Evolutionary conservation across 169 alveolate species (phyloP), one percentile per base, ranked within the genome.

Genomic region (Cryptosporidium muris): DNA sequence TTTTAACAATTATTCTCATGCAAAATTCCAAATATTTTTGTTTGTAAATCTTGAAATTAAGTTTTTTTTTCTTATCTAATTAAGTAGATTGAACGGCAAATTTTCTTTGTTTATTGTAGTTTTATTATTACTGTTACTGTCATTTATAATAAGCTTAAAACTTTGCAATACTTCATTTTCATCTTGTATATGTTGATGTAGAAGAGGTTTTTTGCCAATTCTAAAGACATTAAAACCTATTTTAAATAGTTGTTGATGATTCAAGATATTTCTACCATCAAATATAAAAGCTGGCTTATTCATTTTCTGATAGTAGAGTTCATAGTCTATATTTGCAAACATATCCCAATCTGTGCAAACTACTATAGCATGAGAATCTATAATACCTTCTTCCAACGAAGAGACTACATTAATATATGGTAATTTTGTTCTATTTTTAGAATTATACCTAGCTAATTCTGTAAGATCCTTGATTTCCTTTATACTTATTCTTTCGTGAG

Each of bases 331-430:
- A 6, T 81, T 74, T 63, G 58, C 74, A 88, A 89, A 82, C 88
- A 82, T 92, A 51, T 94, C 97, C 98, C 97, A 95, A 82, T 95
- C 98, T 6, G 97, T 95, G 42, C 94, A 91, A 60, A 95, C 89
- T 3, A 95, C 92, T 37, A 95, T 89, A 4, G 96, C 95, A 66
- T 88, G 91, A 9, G 95, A 82, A 36, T 81, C 91, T 38, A 80
- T 51, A 40, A 88, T 89, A 1, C 95, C 95, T 12, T 68, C 81
- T 36, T 90, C 65, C 11, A 91, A 81, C 64, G 82, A 90, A 5
- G 58, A 47, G 42, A 65, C 49, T 4, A 64, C 48, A 12, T 62
- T 47, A 62, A 62, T 62, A 25, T 25, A 25, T 25, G 25, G 25
- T 25, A 25, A 25, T 25, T 25, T 25, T 25, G 25, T 25, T 0